Base-by-base conservation (phyloP, 257 asterid genomes). In the Fraxinus americana region DNA sequence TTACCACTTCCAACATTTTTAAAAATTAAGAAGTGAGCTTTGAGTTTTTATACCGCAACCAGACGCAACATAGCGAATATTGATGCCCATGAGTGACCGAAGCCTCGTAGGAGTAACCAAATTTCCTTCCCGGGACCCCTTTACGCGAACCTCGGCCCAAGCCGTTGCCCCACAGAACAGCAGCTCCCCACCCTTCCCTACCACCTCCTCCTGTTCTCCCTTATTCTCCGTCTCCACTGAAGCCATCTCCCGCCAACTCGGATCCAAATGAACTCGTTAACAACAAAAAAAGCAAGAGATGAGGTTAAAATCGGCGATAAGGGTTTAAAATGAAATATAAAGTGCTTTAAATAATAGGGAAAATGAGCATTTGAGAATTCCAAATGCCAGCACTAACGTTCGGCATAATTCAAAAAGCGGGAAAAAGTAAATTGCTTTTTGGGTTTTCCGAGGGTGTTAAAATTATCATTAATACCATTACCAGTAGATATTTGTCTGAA, bases 81-180 rank as follows among this genome's bases (percentile, higher is more conserved):
- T 85, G 27, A 96, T 83, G 68, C 95, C 97, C 77, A 91, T 81
- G 16, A 96, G 95, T 41, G 98, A 94, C 32, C 97, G 92, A 63
- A 96, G 90, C 69, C 98, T 87, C 65, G 97, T 89, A 0, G 97
- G 98, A 69, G 99, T 89, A 74, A 89, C 86, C 85, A 93, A 82
- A 81, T 93, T 93, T 63, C 89, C 94, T 57, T 90, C 97, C 81
- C 86, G 70, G 63, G 87, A 38, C 25, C 87, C 86, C 82, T 87
- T 88, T 71, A 25, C 93, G 89, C 65, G 96, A 96, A n/a, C 99
- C 99, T 86, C 84, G 70, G 92, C 97, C 99, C 99, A 96, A 10
- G 90, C 81, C 41, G 97, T 92, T 5, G 97, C 86, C 8, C 99
- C 99, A 82, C 98, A 92, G 83, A 90, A 96, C 79, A 93, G 87